Evolutionary conservation across 2,329 filamentous ascomycete genomes (phyloP), one percentile per base, ranked within the genome.

Genomic region (Stagonosporopsis cucurbitacearum): DNA sequence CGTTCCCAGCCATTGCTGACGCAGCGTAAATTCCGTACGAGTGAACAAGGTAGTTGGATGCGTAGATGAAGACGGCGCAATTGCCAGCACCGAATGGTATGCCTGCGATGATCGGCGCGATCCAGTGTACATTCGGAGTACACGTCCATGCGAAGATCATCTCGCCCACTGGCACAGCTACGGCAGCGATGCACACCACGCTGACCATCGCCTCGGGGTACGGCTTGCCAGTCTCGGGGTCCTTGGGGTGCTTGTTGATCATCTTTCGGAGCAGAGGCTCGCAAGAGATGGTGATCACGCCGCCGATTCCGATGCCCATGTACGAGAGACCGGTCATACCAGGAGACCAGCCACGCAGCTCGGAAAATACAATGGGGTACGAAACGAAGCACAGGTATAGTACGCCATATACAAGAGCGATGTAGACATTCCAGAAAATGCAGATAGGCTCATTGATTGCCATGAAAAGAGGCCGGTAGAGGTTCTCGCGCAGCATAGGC

Each of bases 301-400:
- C 84, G 20, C 86, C 86, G n/a, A 84, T 77, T 0, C 85, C 85
- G 44, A 88, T 87, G 11, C 91, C 93, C 6, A 88, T 67, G 74
- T 96, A 97, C 1, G 91, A 84, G 2, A 97, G 84, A 0, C 93
- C 92, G 0, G 88, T 86, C 32, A 89, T 47, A 1, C 90, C 88
- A 0, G 88, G 80, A 2, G 82, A 82, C 93, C 92, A 97, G 57
- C 91, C 91, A 17, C 93, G 88, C 54, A 86, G 77, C 36, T 88
- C 80, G 11, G 82, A 81, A 75, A 95, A 96, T 54, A 96, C 89
- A 56, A 96, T 89, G 0, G 92, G 92, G 72, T 96, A 96, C 12
- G 91, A 91, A 15, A 96, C 88, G 78, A 96, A 96, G 76, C 91
- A 96, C 28, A 96, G 86, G 69, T 95, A 95, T 1, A 97, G 80